A percentile compares a stretch with the other conserved stretches of the same genome.
Conservation (phyloP, 805 yeast species). For the Diddensiella transvaalensis region DNA sequence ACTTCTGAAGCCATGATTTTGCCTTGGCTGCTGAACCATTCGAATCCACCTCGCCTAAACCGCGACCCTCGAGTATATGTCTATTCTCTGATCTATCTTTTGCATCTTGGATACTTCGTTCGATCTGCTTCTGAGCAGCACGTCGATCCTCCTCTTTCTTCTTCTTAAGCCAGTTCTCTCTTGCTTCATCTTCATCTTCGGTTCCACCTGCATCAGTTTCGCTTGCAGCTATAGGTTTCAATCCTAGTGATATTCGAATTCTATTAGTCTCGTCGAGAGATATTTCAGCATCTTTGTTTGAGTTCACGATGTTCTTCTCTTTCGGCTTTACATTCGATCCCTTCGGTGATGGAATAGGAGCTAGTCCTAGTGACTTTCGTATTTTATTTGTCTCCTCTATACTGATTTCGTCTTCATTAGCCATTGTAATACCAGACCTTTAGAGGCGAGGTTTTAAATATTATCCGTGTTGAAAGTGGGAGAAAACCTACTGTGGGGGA, state of each 20-base stretch:
- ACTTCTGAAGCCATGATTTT: constrained; percentile 42
- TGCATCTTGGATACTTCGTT: constrained; percentile 23
- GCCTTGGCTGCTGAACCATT: constrained; percentile 34
- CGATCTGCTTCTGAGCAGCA: constrained; percentile 27
- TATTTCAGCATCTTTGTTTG: constrained; percentile 11
- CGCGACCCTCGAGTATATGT: constrained; percentile 26
- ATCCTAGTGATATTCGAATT: constrained; percentile 49
- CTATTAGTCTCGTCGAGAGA: constrained; percentile 55
- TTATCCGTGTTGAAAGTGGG: too few relatives aligned
- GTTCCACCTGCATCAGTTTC: neutral
- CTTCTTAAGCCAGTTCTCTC: constrained; percentile 34
- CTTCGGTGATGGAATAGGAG: constrained; percentile 40
- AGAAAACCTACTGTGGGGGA: too few relatives aligned
- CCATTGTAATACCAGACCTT: neutral
- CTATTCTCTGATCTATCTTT: constrained; percentile 24
- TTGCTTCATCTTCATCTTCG: constrained; percentile 35
- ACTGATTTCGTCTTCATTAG: constrained; percentile 23
- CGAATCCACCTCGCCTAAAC: constrained; percentile 28
- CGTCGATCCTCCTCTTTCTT: constrained; percentile 34
- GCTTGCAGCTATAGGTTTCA: constrained; percentile 50
- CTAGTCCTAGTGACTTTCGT: constrained; percentile 49
- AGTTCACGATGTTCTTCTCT: too few relatives aligned
- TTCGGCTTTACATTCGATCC: neutral
- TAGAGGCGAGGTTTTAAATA: too few relatives aligned
- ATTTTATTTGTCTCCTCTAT: constrained; percentile 56